Conservation (phyloP, 768 basidiomycete genomes). For the Dacryopinax spathularia region DNA sequence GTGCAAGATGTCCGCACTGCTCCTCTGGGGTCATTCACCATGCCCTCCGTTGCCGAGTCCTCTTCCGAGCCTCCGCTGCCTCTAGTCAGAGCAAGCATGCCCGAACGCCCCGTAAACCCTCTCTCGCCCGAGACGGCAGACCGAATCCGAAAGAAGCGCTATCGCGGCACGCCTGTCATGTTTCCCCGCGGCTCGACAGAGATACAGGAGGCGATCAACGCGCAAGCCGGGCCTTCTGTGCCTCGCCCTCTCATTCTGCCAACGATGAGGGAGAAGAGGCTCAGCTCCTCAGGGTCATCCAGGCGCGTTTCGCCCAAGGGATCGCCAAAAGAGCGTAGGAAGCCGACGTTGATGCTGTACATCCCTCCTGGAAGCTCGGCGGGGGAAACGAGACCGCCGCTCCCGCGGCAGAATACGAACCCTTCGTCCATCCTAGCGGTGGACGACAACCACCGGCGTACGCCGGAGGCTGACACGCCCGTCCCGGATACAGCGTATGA, state of each 20-base stretch:
- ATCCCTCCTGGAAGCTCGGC: neutral
- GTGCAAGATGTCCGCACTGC: neutral
- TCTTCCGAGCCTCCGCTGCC: too few species aligned
- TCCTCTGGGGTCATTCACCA: neutral
- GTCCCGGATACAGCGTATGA: neutral
- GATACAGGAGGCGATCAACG: neutral
- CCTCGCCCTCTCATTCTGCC: neutral
- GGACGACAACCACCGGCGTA: neutral
- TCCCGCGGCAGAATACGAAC: neutral
- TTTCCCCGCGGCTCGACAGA: neutral
- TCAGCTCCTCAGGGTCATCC: neutral
- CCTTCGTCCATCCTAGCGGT: neutral
- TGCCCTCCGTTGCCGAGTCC: too few species aligned
- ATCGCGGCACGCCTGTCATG: neutral
- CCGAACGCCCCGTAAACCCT: neutral
- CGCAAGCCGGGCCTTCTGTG: neutral
- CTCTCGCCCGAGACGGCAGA: neutral
- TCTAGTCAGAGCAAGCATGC: neutral
- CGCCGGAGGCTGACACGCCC: neutral
- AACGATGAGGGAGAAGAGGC: neutral
- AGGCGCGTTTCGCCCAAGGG: neutral
- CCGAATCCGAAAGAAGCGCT: neutral
- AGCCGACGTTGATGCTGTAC: neutral
- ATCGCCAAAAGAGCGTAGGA: neutral
- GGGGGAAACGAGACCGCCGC: neutral